Base-by-base conservation (phyloP, 2,329 filamentous ascomycete species). In the Aspergillus eucalypticola region DNA sequence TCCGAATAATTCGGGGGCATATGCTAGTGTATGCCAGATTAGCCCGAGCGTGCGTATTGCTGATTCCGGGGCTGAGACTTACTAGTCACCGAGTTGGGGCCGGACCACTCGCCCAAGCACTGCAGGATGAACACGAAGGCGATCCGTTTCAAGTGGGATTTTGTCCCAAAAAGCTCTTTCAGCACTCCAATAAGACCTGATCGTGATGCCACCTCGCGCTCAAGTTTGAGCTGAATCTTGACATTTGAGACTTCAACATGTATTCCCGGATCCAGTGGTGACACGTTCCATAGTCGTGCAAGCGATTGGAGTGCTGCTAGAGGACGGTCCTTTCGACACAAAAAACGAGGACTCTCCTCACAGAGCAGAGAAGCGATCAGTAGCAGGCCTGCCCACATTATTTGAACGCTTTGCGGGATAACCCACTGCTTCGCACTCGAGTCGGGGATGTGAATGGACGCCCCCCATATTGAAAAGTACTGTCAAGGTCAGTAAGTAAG, bases 321-420 rank as follows among this genome's bases (percentile, higher is more conserved):
- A 6, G 81, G 71, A 25, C 83, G 79, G n/a, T 85, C 85, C 56
- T 83, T 76, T 73, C 88, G 89, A 72, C 89, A 79, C 8, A 90
- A 81, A 76, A 82, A 90, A 5, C 88, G 85, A 0, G 88, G 88
- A 0, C 86, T 89, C 70, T 90, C 88, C 59, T 79, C 81, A 64
- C 87, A 83, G 70, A 88, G 83, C 68, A 88, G 86, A 11, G 84
- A 88, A 15, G 90, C 78, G 57, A 84, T 67, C 69, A 89, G 82
- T 67, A 90, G 89, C 62, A 91, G 75, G 2, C 83, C 83, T 1
- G 88, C 86, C 68, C 91, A 90, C 71, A 90, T 90, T 71, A 92
- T 79, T 71, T 92, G 89, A 61, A 91, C 78, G 62, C 84, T 85
- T 53, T 88, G 90, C 0, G 89, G 89, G 0, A 90, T 82, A 11